These are phyloP conservation scores for Hypsizygus marmoreus DNA, from an alignment of 768 basidiomycete species.

Conservation along the genomic window DNA sequence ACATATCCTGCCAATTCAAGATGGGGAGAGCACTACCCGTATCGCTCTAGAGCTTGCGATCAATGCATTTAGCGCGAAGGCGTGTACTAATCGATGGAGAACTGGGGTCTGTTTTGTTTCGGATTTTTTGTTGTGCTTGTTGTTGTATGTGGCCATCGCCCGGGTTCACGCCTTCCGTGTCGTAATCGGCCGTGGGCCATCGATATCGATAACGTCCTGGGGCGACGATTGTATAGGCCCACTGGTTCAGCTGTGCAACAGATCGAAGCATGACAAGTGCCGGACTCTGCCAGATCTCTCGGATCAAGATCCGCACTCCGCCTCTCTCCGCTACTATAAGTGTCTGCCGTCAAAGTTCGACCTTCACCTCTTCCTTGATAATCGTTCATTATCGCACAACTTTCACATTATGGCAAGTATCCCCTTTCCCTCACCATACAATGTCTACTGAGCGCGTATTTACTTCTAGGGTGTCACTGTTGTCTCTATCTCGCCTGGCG, in stretches of 20 bases:
- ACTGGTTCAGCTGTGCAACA: slow-evolving; percentile 3
- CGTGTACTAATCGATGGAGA: slow-evolving; percentile 11
- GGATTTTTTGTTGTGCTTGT: too few relatives aligned
- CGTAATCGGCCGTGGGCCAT: slow-evolving; percentile 14
- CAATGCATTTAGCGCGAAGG: background rate
- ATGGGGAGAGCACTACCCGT: slow-evolving; percentile 2
- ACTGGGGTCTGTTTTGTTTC: slow-evolving; percentile 13
- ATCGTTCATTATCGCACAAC: slow-evolving; percentile 26
- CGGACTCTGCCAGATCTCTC: slow-evolving; percentile 47
- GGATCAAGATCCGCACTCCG: slow-evolving; percentile 81
- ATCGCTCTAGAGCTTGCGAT: background rate
- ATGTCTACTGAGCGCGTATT: slow-evolving; percentile 14
- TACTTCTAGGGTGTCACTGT: slow-evolving; percentile 67
- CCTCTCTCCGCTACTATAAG: slow-evolving; percentile 49
- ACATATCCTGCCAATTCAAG: slow-evolving; percentile 6
- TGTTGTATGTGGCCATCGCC: slow-evolving; percentile 2
- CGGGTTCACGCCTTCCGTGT: slow-evolving; percentile 10
- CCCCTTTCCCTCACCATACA: slow-evolving; percentile 19
- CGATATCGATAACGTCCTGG: slow-evolving; percentile 19
- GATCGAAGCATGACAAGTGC: slow-evolving; percentile 22
- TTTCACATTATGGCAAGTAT: slow-evolving; percentile 34
- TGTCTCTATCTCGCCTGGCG: slow-evolving; percentile 57
- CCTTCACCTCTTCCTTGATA: slow-evolving; percentile 39
- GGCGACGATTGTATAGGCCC: slow-evolving; percentile 10
- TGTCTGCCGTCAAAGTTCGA: slow-evolving; percentile 28